Conservation (phyloP, 805 yeast genomes). For the Kregervanrija delftensis region DNA sequence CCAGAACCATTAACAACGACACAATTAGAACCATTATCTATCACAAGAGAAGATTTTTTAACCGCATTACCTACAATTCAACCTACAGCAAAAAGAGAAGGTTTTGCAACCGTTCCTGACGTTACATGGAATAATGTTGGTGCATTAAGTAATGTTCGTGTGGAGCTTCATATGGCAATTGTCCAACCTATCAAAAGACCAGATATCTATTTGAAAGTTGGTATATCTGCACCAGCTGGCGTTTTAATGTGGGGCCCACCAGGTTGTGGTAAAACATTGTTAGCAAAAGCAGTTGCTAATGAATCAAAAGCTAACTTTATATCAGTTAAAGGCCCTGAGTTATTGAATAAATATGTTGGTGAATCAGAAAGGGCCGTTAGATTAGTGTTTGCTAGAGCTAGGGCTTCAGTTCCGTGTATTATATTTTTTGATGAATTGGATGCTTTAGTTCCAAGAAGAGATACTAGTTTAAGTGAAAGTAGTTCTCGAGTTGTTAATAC, state of each 20-base stretch:
- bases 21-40: constrained; percentile 70
- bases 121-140: constrained; percentile 96
- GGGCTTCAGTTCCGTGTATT: constrained; percentile 92
- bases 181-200: constrained; percentile 95
- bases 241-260: constrained; percentile 99
- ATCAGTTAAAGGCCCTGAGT: constrained; percentile 93
- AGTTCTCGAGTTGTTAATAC: constrained; percentile 94
- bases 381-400: constrained; percentile 85
- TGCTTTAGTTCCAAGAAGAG: constrained; percentile 93
- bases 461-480: constrained; percentile 78
- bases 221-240: constrained; percentile 95
- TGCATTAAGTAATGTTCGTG: constrained; percentile 71
- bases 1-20: constrained; percentile 74
- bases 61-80: constrained; percentile 88
- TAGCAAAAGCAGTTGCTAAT: constrained; percentile 97
- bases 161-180: constrained; percentile 93
- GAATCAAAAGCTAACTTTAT: constrained; percentile 95
- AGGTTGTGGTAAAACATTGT: constrained; percentile 94
- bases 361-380: constrained; percentile 92
- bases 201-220: constrained; percentile 81
- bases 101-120: constrained; percentile 97
- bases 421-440: constrained; percentile 94
- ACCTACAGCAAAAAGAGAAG: constrained; percentile 97
- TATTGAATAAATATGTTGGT: constrained; percentile 92
- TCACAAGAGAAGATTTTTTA: constrained; percentile 72